Base-by-base conservation (phyloP, 768 basidiomycete genomes). In the Phanerochaete carnosa region DNA sequence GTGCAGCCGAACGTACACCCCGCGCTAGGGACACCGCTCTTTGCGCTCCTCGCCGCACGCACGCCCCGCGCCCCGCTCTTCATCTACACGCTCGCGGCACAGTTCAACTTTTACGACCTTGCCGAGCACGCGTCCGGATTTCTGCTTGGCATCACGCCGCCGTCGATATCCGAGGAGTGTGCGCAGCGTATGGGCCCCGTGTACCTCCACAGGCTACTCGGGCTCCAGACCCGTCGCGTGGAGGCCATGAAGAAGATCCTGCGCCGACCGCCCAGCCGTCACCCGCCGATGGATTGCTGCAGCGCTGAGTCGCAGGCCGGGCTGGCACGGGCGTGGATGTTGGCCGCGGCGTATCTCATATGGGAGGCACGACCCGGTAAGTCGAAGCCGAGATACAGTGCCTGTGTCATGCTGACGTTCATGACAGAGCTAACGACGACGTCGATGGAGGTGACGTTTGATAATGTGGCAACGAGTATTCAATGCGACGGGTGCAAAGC, bases 31-130 rank as follows among this genome's bases (percentile, higher is more conserved):
- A 70, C 64, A 2, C 73, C 70, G 1, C 61, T 77, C 7, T 76
- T 70, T 64, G 29, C 54, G 15, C 65, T 74, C 22, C 65, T 79
- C 46, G 70, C 77, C 30, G 68, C 70, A 0, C 66, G 69, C 26
- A 74, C 76, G 15, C 77, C 74, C 2, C 49, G 72, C 6, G 54
- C 49, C 13, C 76, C 79, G 0, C 62, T 81, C 8, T 70, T 76
- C 0, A 64, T 78, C 0, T 83, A 79, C 63, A 64, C 76, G 0
- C 70, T 82, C n/a, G 80, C 80, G 0, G 75, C 73, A 3, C 55
- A 62, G 33, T 58, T 70, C 62, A 56, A 69, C 28, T 65, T 82
- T 2, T 59, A 75, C 30, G 65, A 71, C 0, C 71, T 83, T 16
- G 80, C 80, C 1, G 68, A 71, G 19, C 64, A 65, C 22, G 65